Evolutionary conservation across 495 filamentous ascomycete genomes (phyloP).

Genomic region (Jackrogersella multiformis): DNA sequence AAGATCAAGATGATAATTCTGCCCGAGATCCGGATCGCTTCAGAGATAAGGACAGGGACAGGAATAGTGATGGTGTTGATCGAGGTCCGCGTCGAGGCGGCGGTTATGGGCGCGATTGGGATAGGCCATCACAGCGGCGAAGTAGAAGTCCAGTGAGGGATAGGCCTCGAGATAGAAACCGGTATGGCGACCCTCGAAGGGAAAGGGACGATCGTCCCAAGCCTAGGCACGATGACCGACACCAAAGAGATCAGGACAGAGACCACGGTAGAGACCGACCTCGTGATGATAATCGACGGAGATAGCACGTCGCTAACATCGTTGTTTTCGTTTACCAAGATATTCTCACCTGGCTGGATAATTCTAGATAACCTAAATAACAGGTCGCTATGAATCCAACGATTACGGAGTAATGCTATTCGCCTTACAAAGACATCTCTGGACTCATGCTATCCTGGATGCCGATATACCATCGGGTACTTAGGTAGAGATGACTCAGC

Average conservation of each 20-base stretch:
- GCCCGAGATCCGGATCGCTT: conserved; percentile 25
- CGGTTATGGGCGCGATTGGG: conserved; percentile 11
- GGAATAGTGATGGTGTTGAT: conserved; percentile 29
- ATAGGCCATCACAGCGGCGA: conserved; percentile 39
- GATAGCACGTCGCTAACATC: conserved; percentile 18
- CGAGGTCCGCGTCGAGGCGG: conserved; percentile 19
- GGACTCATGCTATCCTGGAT: not conserved
- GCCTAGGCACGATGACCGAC: conserved; percentile 23
- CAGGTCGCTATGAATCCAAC: not conserved
- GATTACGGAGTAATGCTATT: not conserved
- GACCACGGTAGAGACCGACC: conserved; percentile 42
- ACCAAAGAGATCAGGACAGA: conserved; percentile 36
- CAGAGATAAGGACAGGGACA: conserved; percentile 12
- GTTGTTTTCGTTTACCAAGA: not conserved
- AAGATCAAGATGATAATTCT: conserved; percentile 26
- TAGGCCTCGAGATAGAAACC: conserved; percentile 21
- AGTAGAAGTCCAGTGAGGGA: conserved; percentile 54
- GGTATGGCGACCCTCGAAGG: conserved; percentile 22
- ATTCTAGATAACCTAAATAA: too few relatives aligned
- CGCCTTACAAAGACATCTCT: not conserved
- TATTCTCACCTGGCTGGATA: not conserved
- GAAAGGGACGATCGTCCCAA: conserved; percentile 25
- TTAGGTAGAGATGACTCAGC: not conserved
- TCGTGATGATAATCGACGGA: conserved; percentile 29
- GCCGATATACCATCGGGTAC: not conserved